Evolutionary conservation across 2,329 filamentous ascomycete species (phyloP), one percentile per base, ranked within the genome.

Genomic region (Sarocladiaceae sp.): DNA sequence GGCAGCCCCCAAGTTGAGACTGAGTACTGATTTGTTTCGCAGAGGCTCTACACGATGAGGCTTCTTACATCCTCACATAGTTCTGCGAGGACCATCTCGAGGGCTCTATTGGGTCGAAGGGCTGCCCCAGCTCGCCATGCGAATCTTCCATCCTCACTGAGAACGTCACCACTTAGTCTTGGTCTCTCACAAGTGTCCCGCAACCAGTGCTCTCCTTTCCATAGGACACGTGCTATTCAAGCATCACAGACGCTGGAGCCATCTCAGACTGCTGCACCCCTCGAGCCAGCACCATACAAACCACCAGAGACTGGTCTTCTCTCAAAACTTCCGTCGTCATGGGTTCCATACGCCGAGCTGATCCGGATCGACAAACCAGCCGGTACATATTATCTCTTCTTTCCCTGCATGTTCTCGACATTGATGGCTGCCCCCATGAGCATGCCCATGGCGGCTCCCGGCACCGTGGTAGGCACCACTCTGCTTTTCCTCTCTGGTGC

Each of bases 341-440:
- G 82, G 72, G 72, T 93, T 3, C 88, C 88, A 1, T 94, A 93
- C 57, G 88, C 81, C 39, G 88, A 94, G 59, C 76, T 95, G 12
- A 76, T 85, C 55, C 83, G 89, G 40, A 70, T 94, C 39, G 83
- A 93, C 63, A 93, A 88, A 56, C 88, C 87, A 1, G 75, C 81
- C 0, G 88, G 88, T 35, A 86, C 85, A 2, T 86, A 88, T 66
- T 93, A 93, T 59, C 80, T 95, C 48, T 91, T 83, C 69, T 85
- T 90, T 55, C 88, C 88, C 21, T 91, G 88, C 56, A 69, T 93
- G 11, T 94, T 90, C 68, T 90, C 86, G 45, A 89, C 88, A 0
- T 72, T 93, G 3, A 73, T 93, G 57, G 88, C 88, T 1, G 86
- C 86, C 2, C 82, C 85, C 0, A 73, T 90, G 55, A 70, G 77